These are phyloP conservation scores for Amaranthus tricolor DNA, from an alignment of 179 eudicot species.

Conservation along the genomic window DNA sequence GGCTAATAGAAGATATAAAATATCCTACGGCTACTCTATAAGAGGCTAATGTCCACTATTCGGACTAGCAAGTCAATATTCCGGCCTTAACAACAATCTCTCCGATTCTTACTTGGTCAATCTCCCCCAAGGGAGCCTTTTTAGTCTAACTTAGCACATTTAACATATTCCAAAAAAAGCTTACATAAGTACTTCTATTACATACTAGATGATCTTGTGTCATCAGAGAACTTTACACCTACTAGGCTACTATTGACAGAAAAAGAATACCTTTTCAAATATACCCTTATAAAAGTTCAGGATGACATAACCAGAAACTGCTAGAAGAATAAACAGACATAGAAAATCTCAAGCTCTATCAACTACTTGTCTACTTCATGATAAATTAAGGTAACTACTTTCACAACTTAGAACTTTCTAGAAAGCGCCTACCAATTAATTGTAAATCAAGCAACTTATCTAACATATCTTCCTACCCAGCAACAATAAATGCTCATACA, in stretches of 20 bases:
- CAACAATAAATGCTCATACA: neutral
- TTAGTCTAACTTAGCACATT: no score
- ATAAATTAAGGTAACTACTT: neutral
- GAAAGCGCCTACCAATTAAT: conserved; percentile 15
- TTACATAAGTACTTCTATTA: no score
- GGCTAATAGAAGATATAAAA: no score
- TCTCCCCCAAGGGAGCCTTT: no score
- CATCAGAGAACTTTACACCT: neutral
- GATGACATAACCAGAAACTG: neutral
- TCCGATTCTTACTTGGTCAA: no score
- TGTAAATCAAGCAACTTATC: neutral
- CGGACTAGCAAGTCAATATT: no score
- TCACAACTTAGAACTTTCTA: conserved; percentile 19
- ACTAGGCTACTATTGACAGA: neutral
- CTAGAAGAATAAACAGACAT: neutral
- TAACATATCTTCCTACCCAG: conserved; percentile 1
- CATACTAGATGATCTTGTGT: neutral
- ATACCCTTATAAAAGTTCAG: neutral
- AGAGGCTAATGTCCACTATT: no score
- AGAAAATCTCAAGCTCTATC: neutral
- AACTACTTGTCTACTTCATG: no score
- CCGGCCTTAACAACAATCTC: no score
- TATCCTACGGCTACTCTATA: no score
- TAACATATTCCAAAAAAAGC: no score
- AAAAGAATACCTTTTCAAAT: conserved; percentile 1